These are phyloP conservation scores for Umbellularia californica DNA, from an alignment of 164 flowering plant genomes.

Conservation along the genomic window DNA sequence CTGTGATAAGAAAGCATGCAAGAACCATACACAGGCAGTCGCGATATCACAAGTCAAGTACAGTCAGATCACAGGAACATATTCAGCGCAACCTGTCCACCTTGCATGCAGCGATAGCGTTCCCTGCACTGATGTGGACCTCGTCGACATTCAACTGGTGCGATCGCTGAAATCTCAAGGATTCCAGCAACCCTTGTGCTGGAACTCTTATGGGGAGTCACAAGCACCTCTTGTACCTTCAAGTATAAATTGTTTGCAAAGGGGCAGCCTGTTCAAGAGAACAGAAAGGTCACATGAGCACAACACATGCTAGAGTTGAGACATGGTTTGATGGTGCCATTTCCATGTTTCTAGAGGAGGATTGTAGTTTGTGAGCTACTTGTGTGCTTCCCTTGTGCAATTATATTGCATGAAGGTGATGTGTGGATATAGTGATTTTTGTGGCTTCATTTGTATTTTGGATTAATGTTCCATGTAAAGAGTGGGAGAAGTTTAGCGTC, in stretches of 20 bases:
- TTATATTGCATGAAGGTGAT: slow-evolving; percentile 12
- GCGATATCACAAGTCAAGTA: slow-evolving; percentile 56
- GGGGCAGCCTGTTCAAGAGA: slow-evolving; percentile 26
- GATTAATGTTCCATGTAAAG: no score
- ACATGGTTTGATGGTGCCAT: not conserved
- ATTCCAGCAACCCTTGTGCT: slow-evolving; percentile 46
- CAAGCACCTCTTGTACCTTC: slow-evolving; percentile 59
- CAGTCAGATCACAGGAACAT: slow-evolving; percentile 57
- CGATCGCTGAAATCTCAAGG: slow-evolving; percentile 28
- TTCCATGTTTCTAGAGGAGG: not conserved
- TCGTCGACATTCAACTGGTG: slow-evolving; percentile 44
- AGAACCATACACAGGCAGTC: slow-evolving; percentile 74
- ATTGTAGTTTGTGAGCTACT: not conserved
- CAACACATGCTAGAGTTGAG: slow-evolving; percentile 19
- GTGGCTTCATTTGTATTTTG: no score
- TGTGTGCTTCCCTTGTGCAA: slow-evolving; percentile 6
- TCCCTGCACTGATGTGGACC: slow-evolving; percentile 65
- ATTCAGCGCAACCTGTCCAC: slow-evolving; percentile 53
- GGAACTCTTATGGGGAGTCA: slow-evolving; percentile 71
- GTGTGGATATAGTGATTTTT: not conserved
- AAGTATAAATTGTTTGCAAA: slow-evolving; percentile 64
- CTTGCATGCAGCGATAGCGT: slow-evolving; percentile 61
- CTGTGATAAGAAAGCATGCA: slow-evolving; percentile 61
- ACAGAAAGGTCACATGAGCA: slow-evolving; percentile 37
- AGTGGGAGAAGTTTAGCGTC: no score